Conservation (phyloP, 2,329 filamentous ascomycete genomes). For the Pezicula carpinea region DNA sequence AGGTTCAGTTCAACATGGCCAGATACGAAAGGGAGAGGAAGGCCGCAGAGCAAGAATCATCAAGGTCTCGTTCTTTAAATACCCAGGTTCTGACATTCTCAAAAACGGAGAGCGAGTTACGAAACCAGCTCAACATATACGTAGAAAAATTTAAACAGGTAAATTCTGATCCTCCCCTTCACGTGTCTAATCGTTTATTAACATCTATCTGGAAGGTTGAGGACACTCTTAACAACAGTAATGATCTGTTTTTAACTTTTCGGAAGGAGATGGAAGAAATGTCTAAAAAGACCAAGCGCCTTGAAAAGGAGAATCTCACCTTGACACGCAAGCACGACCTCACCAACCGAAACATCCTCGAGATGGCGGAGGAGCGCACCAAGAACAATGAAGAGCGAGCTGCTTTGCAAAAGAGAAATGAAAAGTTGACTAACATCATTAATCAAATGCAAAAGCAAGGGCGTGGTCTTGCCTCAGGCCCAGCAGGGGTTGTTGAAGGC, state of each 20-base stretch:
- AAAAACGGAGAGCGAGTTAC: slow-evolving; percentile 88
- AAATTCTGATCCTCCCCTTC: slow-evolving; percentile 31
- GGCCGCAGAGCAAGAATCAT: slow-evolving; percentile 74
- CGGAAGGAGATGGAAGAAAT: slow-evolving; percentile 99
- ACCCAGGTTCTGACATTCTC: slow-evolving; percentile 92
- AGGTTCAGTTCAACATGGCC: slow-evolving; percentile 87
- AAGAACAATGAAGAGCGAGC: slow-evolving; percentile 73
- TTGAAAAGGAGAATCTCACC: slow-evolving; percentile 93
- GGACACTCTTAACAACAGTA: slow-evolving; percentile 97
- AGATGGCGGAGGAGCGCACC: slow-evolving; percentile 92
- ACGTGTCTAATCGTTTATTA: slow-evolving; percentile 2
- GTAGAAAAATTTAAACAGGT: slow-evolving; percentile 99
- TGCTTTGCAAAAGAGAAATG: slow-evolving; percentile 70
- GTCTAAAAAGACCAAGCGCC: slow-evolving; percentile 95
- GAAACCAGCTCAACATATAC: slow-evolving; percentile 95
- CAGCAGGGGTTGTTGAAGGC: slow-evolving; percentile 55
- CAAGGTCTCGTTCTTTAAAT: slow-evolving; percentile 79
- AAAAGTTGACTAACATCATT: slow-evolving; percentile 90
- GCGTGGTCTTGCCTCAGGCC: slow-evolving; percentile 65
- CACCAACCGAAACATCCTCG: slow-evolving; percentile 89
- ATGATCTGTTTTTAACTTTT: slow-evolving; percentile 94
- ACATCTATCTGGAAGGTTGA: slow-evolving; percentile 65
- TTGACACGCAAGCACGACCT: slow-evolving; percentile 90
- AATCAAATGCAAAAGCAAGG: slow-evolving; percentile 95
- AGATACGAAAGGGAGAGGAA: slow-evolving; percentile 89